Evolutionary conservation across 2,329 filamentous ascomycete species (phyloP).

Genomic region (Fusarium siculi): DNA sequence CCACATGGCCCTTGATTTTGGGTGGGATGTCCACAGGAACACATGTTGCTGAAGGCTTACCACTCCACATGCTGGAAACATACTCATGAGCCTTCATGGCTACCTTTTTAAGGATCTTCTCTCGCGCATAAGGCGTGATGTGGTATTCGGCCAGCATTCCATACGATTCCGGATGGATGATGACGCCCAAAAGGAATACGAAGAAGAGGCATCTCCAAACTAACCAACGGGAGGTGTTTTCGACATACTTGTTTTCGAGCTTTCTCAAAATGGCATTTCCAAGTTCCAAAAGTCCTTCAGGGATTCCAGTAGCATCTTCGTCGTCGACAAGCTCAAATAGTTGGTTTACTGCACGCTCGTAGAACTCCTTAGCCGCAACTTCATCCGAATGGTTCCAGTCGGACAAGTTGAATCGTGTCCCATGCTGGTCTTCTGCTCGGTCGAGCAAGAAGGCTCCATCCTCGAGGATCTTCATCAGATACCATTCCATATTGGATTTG

Average conservation of each 20-base stretch:
- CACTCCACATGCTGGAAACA: constrained; percentile 82
- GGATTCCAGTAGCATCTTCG: constrained; percentile 84
- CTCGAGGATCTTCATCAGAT: constrained; percentile 93
- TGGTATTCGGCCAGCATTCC: constrained; percentile 88
- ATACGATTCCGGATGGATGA: constrained; percentile 87
- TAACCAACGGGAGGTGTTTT: constrained; percentile 82
- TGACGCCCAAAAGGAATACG: constrained; percentile 82
- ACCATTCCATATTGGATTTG: constrained; percentile 89
- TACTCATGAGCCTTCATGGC: constrained; percentile 82
- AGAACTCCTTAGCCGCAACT: constrained; percentile 87
- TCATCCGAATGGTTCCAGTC: constrained; percentile 82
- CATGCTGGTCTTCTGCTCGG: constrained; percentile 81
- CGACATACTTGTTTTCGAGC: constrained; percentile 76
- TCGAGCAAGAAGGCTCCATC: constrained; percentile 92
- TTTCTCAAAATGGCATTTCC: constrained; percentile 85
- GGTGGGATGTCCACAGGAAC: constrained; percentile 62
- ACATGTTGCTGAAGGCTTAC: constrained; percentile 67
- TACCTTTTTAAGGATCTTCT: constrained; percentile 83
- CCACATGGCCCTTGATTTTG: constrained; percentile 74
- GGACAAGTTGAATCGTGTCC: constrained; percentile 76
- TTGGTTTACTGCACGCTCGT: constrained; percentile 80
- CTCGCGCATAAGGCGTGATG: constrained; percentile 88
- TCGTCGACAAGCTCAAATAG: constrained; percentile 90
- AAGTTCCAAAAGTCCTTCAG: constrained; percentile 84
- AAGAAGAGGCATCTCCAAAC: constrained; percentile 94